Percentiles rank a stretch among this genome's conserved stretches.
Conservation (phyloP, 352 stramenopile genomes). For the Phytophthora multivora region DNA sequence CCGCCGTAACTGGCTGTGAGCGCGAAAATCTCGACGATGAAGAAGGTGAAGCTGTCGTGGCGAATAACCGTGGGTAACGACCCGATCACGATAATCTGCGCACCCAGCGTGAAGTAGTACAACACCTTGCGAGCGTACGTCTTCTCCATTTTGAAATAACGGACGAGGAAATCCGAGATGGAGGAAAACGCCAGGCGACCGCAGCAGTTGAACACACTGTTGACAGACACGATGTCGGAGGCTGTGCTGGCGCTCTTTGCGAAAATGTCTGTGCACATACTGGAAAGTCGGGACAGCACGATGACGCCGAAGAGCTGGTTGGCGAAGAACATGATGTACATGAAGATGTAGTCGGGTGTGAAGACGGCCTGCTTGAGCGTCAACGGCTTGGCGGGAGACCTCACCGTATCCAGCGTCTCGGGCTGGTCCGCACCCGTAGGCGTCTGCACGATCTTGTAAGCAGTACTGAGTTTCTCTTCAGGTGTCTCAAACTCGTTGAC, state of each 20-base stretch:
- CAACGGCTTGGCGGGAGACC: slow-evolving; percentile 46
- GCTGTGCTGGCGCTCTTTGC: slow-evolving; percentile 37
- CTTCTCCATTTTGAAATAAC: slow-evolving; percentile 43
- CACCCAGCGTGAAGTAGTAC: slow-evolving; percentile 67
- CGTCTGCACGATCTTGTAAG: slow-evolving; percentile 48
- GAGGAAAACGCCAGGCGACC: slow-evolving; percentile 46
- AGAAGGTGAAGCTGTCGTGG: slow-evolving; percentile 56
- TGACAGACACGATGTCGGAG: slow-evolving; percentile 58
- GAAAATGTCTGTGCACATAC: slow-evolving; percentile 58
- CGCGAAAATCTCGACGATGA: slow-evolving; percentile 65
- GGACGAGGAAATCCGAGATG: slow-evolving; percentile 46
- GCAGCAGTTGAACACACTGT: slow-evolving; percentile 59
- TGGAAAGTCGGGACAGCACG: slow-evolving; percentile 59
- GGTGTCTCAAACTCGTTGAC: slow-evolving; percentile 39
- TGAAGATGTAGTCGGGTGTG: slow-evolving; percentile 58
- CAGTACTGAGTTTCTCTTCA: slow-evolving; percentile 42
- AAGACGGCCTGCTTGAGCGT: slow-evolving; percentile 55
- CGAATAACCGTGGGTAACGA: slow-evolving; percentile 62
- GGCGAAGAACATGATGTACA: slow-evolving; percentile 70
- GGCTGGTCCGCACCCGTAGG: slow-evolving; percentile 24
- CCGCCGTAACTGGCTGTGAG: slow-evolving; percentile 74
- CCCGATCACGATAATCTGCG: slow-evolving; percentile 71
- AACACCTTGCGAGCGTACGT: slow-evolving; percentile 53
- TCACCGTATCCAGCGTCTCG: slow-evolving; percentile 20
- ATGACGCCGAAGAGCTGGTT: slow-evolving; percentile 68